phyloP scores from a whole-genome alignment of 2,329 filamentous ascomycete genomes.

The Clonostachys byssicola region DNA sequence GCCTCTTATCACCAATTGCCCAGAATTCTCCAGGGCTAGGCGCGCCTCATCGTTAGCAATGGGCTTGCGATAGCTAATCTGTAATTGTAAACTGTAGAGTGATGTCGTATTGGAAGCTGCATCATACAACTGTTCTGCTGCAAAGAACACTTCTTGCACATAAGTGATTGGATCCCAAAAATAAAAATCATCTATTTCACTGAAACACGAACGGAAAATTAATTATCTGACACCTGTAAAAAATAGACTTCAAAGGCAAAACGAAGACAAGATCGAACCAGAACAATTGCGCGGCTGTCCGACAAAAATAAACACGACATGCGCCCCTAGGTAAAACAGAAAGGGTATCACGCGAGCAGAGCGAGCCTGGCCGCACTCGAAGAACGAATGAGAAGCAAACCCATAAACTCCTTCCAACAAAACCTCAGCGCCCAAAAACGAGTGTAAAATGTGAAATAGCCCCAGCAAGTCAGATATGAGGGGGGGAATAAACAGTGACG shows the following conservation, averaged over 20 bases:
- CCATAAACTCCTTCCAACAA: not conserved
- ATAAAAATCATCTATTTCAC: not conserved
- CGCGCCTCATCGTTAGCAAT: not conserved
- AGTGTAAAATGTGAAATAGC: not conserved
- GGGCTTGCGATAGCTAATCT: not conserved
- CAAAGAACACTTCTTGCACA: no score
- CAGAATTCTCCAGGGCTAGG: not conserved
- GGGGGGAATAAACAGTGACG: not conserved
- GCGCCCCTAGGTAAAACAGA: not conserved
- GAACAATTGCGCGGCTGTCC: no score
- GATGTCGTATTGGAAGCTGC: no score
- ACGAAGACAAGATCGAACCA: no score
- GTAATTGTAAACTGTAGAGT: no score
- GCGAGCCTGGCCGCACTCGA: constrained; percentile 1
- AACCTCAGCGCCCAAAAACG: not conserved
- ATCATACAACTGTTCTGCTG: no score
- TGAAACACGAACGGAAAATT: not conserved
- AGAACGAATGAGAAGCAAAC: not conserved
- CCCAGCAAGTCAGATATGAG: not conserved
- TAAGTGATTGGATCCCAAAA: no score
- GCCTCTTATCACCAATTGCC: no score
- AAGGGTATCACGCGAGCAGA: constrained; percentile 15
- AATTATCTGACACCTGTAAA: not conserved
- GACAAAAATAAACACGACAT: no score
- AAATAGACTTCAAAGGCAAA: not conserved